These are phyloP conservation scores for Casuarina cunninghamiana DNA, from an alignment of 306 rosid species.

Conservation along the genomic window DNA sequence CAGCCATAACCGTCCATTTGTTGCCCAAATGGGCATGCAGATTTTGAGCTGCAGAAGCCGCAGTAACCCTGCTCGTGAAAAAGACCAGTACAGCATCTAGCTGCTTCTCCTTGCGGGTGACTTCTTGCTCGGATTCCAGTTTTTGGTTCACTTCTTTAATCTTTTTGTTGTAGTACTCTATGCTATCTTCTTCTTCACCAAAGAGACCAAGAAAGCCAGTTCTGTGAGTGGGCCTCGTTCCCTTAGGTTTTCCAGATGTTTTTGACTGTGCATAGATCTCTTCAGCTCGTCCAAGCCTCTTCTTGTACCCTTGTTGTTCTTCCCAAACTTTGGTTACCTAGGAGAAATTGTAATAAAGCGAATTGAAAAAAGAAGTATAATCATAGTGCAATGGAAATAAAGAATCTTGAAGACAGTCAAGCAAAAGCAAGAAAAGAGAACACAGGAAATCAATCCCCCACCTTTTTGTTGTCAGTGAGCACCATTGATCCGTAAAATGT, in stretches of 20 bases:
- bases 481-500: conserved; percentile 82
- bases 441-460: conserved; percentile 23
- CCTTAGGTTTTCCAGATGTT: conserved; percentile 64
- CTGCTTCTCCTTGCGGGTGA: conserved; percentile 85
- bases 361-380: no score
- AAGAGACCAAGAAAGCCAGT: conserved; percentile 76
- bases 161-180: conserved; percentile 62
- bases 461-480: conserved; percentile 79
- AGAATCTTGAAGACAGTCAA: background rate
- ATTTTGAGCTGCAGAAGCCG: conserved; percentile 90
- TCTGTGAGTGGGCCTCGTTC: conserved; percentile 70
- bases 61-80: conserved; percentile 65
- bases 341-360: conserved; percentile 3
- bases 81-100: conserved; percentile 70
- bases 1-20: conserved; percentile 63
- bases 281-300: conserved; percentile 75
- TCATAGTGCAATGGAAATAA: background rate
- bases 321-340: conserved; percentile 74
- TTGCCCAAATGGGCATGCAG: conserved; percentile 76
- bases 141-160: conserved; percentile 53
- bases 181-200: conserved; percentile 81
- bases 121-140: conserved; percentile 79
- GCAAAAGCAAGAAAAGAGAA: conserved; percentile 7
- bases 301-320: conserved; percentile 67
- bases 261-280: conserved; percentile 58